Percentiles rank a stretch among this genome's conserved stretches.
Evolutionary conservation across 768 basidiomycete genomes (phyloP).

Genomic region (Amanita phalloides): DNA sequence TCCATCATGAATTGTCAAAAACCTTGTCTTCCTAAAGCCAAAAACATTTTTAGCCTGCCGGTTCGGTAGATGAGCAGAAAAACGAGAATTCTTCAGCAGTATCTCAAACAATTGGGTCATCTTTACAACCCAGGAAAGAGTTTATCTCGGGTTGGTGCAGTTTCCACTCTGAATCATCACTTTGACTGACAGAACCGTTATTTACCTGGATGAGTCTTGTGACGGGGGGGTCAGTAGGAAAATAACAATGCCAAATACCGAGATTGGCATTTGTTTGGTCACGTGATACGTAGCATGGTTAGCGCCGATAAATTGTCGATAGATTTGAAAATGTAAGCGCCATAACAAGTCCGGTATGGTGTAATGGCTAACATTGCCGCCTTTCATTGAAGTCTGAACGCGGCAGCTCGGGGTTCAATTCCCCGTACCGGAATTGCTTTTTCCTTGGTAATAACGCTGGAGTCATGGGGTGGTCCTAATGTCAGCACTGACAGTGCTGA

Average conservation of each 20-base stretch:
- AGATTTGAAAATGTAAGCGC: too few relatives aligned
- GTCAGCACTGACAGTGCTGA: too few relatives aligned
- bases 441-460: not conserved
- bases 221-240: too few relatives aligned
- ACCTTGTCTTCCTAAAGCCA: not conserved
- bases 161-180: slow-evolving; percentile 94
- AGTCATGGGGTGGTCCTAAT: too few relatives aligned
- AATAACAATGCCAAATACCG: too few relatives aligned
- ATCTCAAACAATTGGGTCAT: slow-evolving; percentile 83
- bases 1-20: not conserved
- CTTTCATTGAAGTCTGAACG: slow-evolving; percentile 10
- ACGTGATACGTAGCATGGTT: too few relatives aligned
- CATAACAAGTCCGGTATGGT: too few relatives aligned
- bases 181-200: slow-evolving; percentile 1
- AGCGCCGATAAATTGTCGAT: too few relatives aligned
- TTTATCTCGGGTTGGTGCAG: slow-evolving; percentile 52
- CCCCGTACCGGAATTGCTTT: slow-evolving; percentile 18
- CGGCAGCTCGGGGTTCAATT: slow-evolving; percentile 31
- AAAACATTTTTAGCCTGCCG: not conserved
- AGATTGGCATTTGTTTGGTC: too few relatives aligned
- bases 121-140: slow-evolving; percentile 48
- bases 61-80: slow-evolving; percentile 1
- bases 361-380: too few relatives aligned
- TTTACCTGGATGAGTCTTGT: slow-evolving; percentile 3
- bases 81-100: slow-evolving; percentile 61